A percentile compares a stretch with the other conserved stretches of the same genome.
phyloP scores from a whole-genome alignment of 768 basidiomycete genomes.

The Lanmaoa pseudosensibilis region DNA sequence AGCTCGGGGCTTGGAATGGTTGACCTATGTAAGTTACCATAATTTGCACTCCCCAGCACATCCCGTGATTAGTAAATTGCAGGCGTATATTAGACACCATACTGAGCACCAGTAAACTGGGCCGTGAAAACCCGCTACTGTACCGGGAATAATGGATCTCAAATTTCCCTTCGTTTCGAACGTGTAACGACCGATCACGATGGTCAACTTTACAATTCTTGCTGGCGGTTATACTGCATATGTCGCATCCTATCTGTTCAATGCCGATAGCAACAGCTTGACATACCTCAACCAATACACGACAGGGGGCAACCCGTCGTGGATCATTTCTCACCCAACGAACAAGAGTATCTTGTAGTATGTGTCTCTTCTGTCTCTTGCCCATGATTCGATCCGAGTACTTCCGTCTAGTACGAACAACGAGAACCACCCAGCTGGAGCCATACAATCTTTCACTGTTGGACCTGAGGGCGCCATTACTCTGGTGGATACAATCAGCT shows the following conservation, averaged over 20 bases:
- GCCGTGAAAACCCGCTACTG: background rate
- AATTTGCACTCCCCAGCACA: too few species aligned
- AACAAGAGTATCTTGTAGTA: slow-evolving; percentile 64
- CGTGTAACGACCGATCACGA: slow-evolving; percentile 22
- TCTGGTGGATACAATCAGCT: slow-evolving; percentile 43
- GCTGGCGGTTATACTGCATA: slow-evolving; percentile 65
- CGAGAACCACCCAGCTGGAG: slow-evolving; percentile 41
- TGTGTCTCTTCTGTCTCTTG: slow-evolving; percentile 20
- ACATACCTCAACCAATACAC: slow-evolving; percentile 45
- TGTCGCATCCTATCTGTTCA: slow-evolving; percentile 64
- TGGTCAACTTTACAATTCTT: slow-evolving; percentile 69
- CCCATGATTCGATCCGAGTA: background rate
- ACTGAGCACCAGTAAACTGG: too few species aligned
- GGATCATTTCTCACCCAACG: slow-evolving; percentile 58
- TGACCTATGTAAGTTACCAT: too few species aligned
- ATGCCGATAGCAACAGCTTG: slow-evolving; percentile 47
- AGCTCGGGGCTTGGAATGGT: too few species aligned
- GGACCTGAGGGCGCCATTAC: slow-evolving; percentile 46
- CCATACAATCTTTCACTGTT: slow-evolving; percentile 59
- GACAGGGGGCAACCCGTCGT: slow-evolving; percentile 51
- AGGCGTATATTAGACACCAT: too few species aligned
- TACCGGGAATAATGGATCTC: background rate
- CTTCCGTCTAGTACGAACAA: slow-evolving; percentile 52
- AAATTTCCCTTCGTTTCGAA: background rate
- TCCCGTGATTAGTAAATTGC: too few species aligned